Evolutionary conservation across 805 yeast species (phyloP), one percentile per base, ranked within the genome.

Genomic region (Tetrapisispora namnaoensis): DNA sequence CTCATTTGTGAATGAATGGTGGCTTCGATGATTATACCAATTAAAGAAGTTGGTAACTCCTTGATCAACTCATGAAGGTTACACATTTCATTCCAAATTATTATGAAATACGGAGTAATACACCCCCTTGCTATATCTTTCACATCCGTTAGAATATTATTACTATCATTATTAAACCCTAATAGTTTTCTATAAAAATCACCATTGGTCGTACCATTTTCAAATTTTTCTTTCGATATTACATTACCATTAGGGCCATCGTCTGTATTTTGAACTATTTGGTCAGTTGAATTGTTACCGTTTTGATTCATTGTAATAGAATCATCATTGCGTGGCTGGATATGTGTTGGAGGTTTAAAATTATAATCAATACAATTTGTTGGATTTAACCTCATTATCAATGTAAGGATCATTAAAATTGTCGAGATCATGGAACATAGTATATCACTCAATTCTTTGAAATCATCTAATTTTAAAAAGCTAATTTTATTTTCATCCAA

Each of bases 351-450:
- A 1, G 63, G 62, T 40, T 56, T 51, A 46, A 45, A 51, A 34
- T 55, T 56, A 37, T 53, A 57, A 38, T 63, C 66, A 32, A 65
- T 59, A 46, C 61, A 55, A 46, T 65, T 65, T 1, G 62, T 62
- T 1, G 66, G 63, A 42, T 65, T 65, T 21, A 57, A 44, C 44
- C 58, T 56, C 57, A 62, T 55, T 13, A 55, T 51, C 27, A 58
- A 37, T 4, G 62, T 58, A 30, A 65, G 53, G 10, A 59, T 50
- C 27, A 55, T 53, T 28, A 61, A 52, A 38, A 56, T 60, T 27
- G 52, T 47, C 4, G 62, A 51, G 21, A 62, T 59, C 39, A 65
- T 39, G 1, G 42, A 37, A 28, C 65, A 58, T 28, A 63, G 40
- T 13, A 46, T 52, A 14, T 54, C 51, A 11, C 62, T 49, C 16